Percentiles rank a stretch among this genome's conserved stretches.
Conservation (phyloP, 768 basidiomycete species). For the Pholiota microspora region DNA sequence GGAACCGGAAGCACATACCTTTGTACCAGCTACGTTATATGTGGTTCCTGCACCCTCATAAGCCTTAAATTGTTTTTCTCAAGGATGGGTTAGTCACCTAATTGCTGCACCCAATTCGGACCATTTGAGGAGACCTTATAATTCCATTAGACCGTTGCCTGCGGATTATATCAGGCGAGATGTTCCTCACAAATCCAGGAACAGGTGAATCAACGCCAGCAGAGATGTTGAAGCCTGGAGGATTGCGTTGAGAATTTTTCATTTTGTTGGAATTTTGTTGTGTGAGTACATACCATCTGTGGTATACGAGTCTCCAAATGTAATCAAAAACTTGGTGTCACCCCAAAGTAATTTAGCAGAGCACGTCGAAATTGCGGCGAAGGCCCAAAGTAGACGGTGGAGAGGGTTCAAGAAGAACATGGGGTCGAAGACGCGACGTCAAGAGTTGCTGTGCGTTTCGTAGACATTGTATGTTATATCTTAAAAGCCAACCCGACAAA, state of each 20-base stretch:
- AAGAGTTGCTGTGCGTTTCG: neutral
- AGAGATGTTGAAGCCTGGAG: slow-evolving; percentile 56
- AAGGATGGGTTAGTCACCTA: slow-evolving; percentile 5
- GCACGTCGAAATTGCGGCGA: slow-evolving; percentile 9
- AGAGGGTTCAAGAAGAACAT: neutral
- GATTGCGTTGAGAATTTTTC: neutral
- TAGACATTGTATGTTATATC: slow-evolving; percentile 2
- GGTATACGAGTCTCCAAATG: slow-evolving; percentile 66
- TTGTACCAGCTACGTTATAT: slow-evolving; percentile 54
- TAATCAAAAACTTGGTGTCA: slow-evolving; percentile 52
- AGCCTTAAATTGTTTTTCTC: neutral
- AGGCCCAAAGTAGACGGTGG: slow-evolving; percentile 7
- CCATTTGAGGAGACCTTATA: slow-evolving; percentile 57
- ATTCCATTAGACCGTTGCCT: neutral
- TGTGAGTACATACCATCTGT: slow-evolving; percentile 34
- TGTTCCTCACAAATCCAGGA: slow-evolving; percentile 48
- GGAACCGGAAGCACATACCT: slow-evolving; percentile 34
- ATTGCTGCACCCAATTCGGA: slow-evolving; percentile 53
- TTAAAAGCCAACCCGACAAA: slow-evolving; percentile 7
- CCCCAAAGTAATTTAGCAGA: slow-evolving; percentile 45
- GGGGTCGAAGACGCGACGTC: neutral
- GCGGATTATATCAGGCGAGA: neutral
- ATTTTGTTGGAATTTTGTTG: neutral
- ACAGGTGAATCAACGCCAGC: slow-evolving; percentile 49
- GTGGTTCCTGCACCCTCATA: slow-evolving; percentile 33